These are phyloP conservation scores for Fagus sylvatica DNA, from an alignment of 306 rosid genomes.

Conservation along the genomic window DNA sequence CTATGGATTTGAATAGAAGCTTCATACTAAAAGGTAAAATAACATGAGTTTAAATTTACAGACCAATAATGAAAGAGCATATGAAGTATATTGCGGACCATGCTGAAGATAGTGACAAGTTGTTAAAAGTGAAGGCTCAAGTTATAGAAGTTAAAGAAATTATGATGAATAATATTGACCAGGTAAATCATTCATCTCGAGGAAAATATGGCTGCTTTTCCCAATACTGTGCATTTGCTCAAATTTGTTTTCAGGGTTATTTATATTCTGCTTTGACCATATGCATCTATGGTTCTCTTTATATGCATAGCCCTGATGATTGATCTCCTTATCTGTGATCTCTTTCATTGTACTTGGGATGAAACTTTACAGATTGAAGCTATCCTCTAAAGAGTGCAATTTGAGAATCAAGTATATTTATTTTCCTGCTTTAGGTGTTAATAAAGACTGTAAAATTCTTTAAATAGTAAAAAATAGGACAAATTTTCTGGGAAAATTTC, in stretches of 20 bases:
- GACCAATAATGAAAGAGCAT: constrained; percentile 86
- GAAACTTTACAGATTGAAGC: background rate
- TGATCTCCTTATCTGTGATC: background rate
- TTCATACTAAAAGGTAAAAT: background rate
- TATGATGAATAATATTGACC: constrained; percentile 81
- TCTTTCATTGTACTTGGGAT: background rate
- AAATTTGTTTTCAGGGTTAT: background rate
- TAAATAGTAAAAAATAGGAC: background rate
- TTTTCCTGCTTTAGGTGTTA: background rate
- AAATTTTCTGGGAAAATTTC: background rate
- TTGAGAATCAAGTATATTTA: background rate
- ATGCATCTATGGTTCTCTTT: background rate
- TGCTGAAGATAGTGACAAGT: constrained; percentile 86
- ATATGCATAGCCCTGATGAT: background rate
- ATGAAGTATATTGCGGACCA: constrained; percentile 91
- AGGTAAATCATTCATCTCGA: constrained; percentile 35
- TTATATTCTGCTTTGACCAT: background rate
- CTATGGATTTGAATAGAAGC: constrained; percentile 10
- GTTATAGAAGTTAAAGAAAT: constrained; percentile 88
- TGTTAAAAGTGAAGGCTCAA: constrained; percentile 91
- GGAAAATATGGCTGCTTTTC: background rate
- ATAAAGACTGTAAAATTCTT: background rate
- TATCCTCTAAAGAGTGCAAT: background rate
- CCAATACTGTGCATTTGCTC: background rate
- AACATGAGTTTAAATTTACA: constrained; percentile 40